phyloP scores from a whole-genome alignment of 73 alveolate species.

The Paramecium caudatum region DNA sequence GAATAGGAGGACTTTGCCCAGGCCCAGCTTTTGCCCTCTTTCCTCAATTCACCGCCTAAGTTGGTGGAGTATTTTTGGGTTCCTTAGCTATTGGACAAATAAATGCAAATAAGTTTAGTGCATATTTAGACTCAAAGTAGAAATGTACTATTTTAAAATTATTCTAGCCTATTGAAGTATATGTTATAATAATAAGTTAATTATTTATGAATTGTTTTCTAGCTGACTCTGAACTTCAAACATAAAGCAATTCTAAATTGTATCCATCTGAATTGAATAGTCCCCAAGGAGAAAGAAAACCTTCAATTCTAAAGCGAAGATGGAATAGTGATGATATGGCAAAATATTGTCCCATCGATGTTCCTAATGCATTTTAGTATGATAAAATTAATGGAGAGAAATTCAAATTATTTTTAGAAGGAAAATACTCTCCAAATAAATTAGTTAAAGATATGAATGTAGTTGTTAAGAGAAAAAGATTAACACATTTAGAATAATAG shows the following conservation, averaged over 20 bases:
- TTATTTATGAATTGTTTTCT: constrained; percentile 27
- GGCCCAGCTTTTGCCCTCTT: constrained; percentile 94
- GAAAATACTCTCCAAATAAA: constrained; percentile 14
- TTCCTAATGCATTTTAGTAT: constrained; percentile 44
- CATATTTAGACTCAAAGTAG: not conserved
- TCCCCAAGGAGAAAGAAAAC: not conserved
- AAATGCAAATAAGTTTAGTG: constrained; percentile 17
- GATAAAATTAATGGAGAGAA: constrained; percentile 40
- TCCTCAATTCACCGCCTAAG: constrained; percentile 65
- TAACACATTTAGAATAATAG: not conserved
- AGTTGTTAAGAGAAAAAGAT: not conserved
- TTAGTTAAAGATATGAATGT: constrained; percentile 54
- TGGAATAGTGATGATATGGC: constrained; percentile 50
- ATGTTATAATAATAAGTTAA: too few species aligned
- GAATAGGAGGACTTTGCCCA: constrained; percentile 97
- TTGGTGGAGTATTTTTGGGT: constrained; percentile 32
- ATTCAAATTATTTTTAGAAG: constrained; percentile 26
- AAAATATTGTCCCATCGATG: constrained; percentile 45
- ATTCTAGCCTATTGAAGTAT: too few species aligned
- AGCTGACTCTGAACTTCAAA: constrained; percentile 51
- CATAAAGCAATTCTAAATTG: not conserved
- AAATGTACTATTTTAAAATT: too few species aligned
- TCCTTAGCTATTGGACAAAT: constrained; percentile 66
- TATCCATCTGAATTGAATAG: constrained; percentile 22
- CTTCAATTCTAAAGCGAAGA: not conserved